These are phyloP conservation scores for Penicillium sp. DNA, from an alignment of 2,329 filamentous ascomycete genomes.

Conservation along the genomic window DNA sequence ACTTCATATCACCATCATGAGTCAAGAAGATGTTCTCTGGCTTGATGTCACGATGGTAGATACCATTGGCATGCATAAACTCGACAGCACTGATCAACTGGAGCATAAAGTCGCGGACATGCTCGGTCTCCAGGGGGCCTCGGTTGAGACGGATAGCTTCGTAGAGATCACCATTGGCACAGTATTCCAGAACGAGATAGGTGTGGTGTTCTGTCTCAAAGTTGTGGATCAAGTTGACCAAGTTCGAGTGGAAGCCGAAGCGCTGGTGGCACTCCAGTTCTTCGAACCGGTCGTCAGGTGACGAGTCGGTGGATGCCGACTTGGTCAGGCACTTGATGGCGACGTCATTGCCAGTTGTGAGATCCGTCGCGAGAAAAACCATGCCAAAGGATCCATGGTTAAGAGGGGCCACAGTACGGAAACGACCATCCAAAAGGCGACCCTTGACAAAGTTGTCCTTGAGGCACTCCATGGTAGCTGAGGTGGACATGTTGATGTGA, in stretches of 20 bases:
- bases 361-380: conserved; percentile 91
- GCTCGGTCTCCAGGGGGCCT: conserved; percentile 91
- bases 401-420: conserved; percentile 87
- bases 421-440: conserved; percentile 68
- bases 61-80: conserved; percentile 86
- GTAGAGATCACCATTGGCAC: conserved; percentile 92
- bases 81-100: conserved; percentile 88
- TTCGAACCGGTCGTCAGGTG: conserved; percentile 72
- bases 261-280: conserved; percentile 74
- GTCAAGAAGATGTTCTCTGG: conserved; percentile 98
- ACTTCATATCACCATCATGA: conserved; percentile 86
- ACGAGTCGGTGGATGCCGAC: conserved; percentile 66
- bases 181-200: conserved; percentile 95
- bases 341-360: conserved; percentile 76
- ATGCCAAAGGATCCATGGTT: conserved; percentile 99
- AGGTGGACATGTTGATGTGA: conserved; percentile 27
- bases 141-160: conserved; percentile 91
- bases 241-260: conserved; percentile 81
- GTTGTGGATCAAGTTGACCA: conserved; percentile 88
- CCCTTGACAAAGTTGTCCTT: conserved; percentile 45
- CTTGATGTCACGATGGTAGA: conserved; percentile 98
- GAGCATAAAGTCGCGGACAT: conserved; percentile 97
- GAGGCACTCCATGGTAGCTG: conserved; percentile 40
- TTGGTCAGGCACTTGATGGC: conserved; percentile 98
- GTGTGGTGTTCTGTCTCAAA: conserved; percentile 91